A percentile compares a stretch with the other conserved stretches of the same genome.
Evolutionary conservation across 805 yeast species (phyloP).

Genomic region (Millerozyma miso): DNA sequence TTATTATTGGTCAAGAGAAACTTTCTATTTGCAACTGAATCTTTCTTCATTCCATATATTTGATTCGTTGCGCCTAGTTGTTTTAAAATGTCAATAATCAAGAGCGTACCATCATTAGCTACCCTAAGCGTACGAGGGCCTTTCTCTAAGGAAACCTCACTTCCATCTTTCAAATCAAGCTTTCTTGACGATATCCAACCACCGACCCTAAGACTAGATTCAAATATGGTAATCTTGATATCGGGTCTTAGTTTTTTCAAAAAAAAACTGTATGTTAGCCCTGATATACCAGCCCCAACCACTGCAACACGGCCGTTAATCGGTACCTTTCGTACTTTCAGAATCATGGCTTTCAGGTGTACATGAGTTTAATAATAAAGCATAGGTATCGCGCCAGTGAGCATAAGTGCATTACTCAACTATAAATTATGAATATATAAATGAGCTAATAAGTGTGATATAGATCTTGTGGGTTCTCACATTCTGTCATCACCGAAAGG

Average conservation of each 20-base stretch:
- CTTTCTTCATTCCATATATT: conserved; percentile 54
- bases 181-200: conserved; percentile 71
- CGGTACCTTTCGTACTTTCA: conserved; percentile 17
- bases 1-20: conserved; percentile 51
- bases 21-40: conserved; percentile 66
- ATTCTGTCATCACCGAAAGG: conserved; percentile 18
- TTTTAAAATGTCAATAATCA: conserved; percentile 57
- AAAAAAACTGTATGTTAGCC: conserved; percentile 69
- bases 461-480: conserved; percentile 13
- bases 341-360: conserved; percentile 3
- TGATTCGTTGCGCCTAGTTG: conserved; percentile 46
- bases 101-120: conserved; percentile 68
- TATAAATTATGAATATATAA: neutral
- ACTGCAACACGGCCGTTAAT: conserved; percentile 55
- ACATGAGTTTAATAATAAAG: too few relatives aligned
- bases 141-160: conserved; percentile 53
- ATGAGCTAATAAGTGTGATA: conserved; percentile 17
- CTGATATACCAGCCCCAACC: conserved; percentile 87
- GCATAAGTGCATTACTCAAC: neutral
- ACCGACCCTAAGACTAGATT: conserved; percentile 53
- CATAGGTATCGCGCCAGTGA: neutral
- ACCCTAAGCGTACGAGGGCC: conserved; percentile 94
- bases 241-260: conserved; percentile 75
- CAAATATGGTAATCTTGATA: conserved; percentile 58
- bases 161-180: conserved; percentile 19